Evolutionary conservation across 2,329 filamentous ascomycete genomes (phyloP), one percentile per base, ranked within the genome.

Genomic region (Fusarium kyushuense): DNA sequence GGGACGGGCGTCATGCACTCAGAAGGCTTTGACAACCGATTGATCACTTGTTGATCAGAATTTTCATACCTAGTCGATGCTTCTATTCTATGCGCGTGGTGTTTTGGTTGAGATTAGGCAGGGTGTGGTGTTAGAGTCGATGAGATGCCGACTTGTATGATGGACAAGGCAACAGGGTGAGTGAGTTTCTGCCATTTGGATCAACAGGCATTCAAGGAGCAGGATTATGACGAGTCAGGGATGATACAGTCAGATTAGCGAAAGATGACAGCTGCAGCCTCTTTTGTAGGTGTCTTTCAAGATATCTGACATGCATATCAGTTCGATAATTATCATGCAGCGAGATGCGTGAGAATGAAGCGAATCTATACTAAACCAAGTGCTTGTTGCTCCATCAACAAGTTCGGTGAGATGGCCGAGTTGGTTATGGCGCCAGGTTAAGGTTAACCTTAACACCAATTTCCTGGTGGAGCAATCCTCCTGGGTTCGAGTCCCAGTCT

Each of bases 371-470:
- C 0, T 10, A 1, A 1, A 6, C 16, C 30, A 41, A 0, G 0
- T 0, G 0, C 0, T 0, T 0, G 2, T 1, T 2, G 2, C 19
- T 4, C 1, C 13, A 63, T 42, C 52, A 63, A 47, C 8, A 58
- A 63, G 43, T 69, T 58, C 35, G 71, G 71, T 73, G 69, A 73
- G 71, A 73, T 73, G 71, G 71, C 71, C 71, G 71, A 73, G 71
- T 73, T 73, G 71, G 71, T 73, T 73, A 72, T 73, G 71, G 71
- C 71, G 71, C 55, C 71, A 72, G 71, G 71, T 72, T 72, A 73
- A 73, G 70, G 70, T 72, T 38, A 65, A 72, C 70, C 70, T 72
- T 72, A 70, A 72, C 70, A 71, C 61, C 61, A 62, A 67, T 45
- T 72, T 73, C 71, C 71, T 73, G 71, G 51, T 73, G 71, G 69